A percentile compares a stretch with the other conserved stretches of the same genome.
phyloP scores from a whole-genome alignment of 2,329 filamentous ascomycete species.

The Talaromyces funiculosus region DNA sequence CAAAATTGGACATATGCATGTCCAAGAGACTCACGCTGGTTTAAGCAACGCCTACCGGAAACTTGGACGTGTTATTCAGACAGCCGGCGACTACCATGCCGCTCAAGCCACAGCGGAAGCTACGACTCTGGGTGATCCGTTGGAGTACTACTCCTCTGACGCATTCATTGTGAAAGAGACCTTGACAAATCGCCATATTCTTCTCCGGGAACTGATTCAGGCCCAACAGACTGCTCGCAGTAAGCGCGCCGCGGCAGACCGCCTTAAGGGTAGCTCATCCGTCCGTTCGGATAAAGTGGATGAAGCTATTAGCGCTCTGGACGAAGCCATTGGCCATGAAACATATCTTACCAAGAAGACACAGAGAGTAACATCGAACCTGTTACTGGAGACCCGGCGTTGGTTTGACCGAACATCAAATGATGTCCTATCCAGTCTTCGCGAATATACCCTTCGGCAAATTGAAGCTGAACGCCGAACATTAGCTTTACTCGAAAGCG shows the following conservation, averaged over 20 bases:
- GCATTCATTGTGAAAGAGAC: slow-evolving; percentile 98
- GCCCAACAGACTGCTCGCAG: slow-evolving; percentile 79
- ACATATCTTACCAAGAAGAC: slow-evolving; percentile 78
- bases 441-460: slow-evolving; percentile 88
- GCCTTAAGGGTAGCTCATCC: slow-evolving; percentile 77
- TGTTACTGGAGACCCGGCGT: slow-evolving; percentile 78
- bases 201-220: slow-evolving; percentile 86
- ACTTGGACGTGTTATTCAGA: slow-evolving; percentile 87
- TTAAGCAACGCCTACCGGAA: slow-evolving; percentile 89
- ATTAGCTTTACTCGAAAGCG: slow-evolving; percentile 84
- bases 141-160: slow-evolving; percentile 92
- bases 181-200: slow-evolving; percentile 92
- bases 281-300: slow-evolving; percentile 95
- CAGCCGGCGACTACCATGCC: slow-evolving; percentile 89
- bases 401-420: slow-evolving; percentile 84
- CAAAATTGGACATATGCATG: slow-evolving; percentile 78
- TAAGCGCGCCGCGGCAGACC: slow-evolving; percentile 79
- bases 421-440: slow-evolving; percentile 76
- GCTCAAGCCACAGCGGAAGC: slow-evolving; percentile 96
- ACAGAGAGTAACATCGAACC: slow-evolving; percentile 78
- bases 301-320: slow-evolving; percentile 85
- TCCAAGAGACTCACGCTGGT: slow-evolving; percentile 84
- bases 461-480: slow-evolving; percentile 94
- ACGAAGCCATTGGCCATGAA: slow-evolving; percentile 80
- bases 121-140: slow-evolving; percentile 85